Evolutionary conservation across 2,329 filamentous ascomycete genomes (phyloP), one percentile per base, ranked within the genome.

Genomic region (Huntiella moniliformis): DNA sequence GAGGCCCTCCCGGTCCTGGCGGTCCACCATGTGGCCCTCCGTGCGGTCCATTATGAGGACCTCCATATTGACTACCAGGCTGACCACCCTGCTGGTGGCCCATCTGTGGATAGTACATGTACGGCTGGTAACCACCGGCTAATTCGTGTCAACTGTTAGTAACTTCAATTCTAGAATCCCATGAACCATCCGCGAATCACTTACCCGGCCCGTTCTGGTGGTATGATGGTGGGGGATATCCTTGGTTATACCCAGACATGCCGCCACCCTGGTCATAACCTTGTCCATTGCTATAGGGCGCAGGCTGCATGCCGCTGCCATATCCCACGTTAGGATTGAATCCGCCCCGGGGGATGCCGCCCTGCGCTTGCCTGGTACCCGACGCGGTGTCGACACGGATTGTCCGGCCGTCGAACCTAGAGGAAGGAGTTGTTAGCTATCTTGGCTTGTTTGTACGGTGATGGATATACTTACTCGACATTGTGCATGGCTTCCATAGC

Each of bases 311-410:
- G 35, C 62, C 61, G 12, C 62, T 59, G 16, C 60, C 61, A 51
- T 64, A 65, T 3, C 53, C 54, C 50, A 58, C 54, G 11, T 57
- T 18, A 13, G 50, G 59, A 33, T 63, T 63, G 58, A 63, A 28
- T 7, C 6, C 22, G 22, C 22, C 22, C 2, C 22, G 22, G 22
- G 22, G 10, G 10, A 7, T 28, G 22, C 22, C 22, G 22, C 22
- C 22, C 7, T 5, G 22, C 22, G 22, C 6, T 28, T 28, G 22
- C 10, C 75, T 74, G 53, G 78, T 79, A 63, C 95, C 87, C 49
- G 85, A 87, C 51, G 87, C 91, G 64, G 87, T 93, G 67, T 96
- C 88, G 53, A 98, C 88, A 55, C 88, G 86, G 61, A 98, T 95
- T 53, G 75, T 77, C 56, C 88, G 84, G 53, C 88, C 88, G 63